These are phyloP conservation scores for Pleurotus citrinopileatus DNA, from an alignment of 768 basidiomycete genomes.

Conservation along the genomic window DNA sequence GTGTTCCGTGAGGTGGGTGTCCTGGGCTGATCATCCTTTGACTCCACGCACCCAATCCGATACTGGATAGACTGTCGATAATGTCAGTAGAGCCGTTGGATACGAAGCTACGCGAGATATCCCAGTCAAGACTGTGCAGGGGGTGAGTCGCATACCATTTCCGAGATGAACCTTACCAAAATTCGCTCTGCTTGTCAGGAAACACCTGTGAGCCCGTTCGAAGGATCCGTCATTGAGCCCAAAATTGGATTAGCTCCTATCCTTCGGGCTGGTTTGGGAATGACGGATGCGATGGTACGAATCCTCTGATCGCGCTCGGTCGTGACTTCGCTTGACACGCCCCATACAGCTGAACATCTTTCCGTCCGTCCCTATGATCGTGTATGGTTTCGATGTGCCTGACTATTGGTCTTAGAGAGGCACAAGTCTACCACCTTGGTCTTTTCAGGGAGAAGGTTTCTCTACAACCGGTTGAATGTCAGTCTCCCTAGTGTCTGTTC, in stretches of 20 bases:
- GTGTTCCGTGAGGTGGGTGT: slow-evolving; percentile 73
- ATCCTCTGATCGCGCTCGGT: slow-evolving; percentile 10
- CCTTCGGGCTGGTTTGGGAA: slow-evolving; percentile 88
- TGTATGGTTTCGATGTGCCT: neutral
- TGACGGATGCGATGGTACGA: slow-evolving; percentile 77
- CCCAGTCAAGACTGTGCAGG: slow-evolving; percentile 58
- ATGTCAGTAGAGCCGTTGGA: slow-evolving; percentile 76
- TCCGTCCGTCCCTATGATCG: slow-evolving; percentile 51
- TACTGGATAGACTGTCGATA: slow-evolving; percentile 69
- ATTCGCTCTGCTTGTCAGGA: slow-evolving; percentile 37
- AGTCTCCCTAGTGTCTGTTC: slow-evolving; percentile 16
- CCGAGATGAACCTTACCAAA: neutral
- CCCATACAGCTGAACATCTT: slow-evolving; percentile 62
- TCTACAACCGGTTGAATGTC: slow-evolving; percentile 90
- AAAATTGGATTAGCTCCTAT: slow-evolving; percentile 88
- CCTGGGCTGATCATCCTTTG: no score
- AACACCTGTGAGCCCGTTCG: slow-evolving; percentile 80
- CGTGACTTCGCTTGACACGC: neutral
- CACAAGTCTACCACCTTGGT: slow-evolving; percentile 89
- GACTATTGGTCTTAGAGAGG: slow-evolving; percentile 42
- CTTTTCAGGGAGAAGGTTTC: slow-evolving; percentile 84
- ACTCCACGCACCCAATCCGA: no score
- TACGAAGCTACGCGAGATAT: slow-evolving; percentile 77
- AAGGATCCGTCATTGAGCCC: slow-evolving; percentile 70
- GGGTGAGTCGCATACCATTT: slow-evolving; percentile 44